A percentile compares a stretch with the other conserved stretches of the same genome.
Evolutionary conservation across 257 asterid species (phyloP).

Genomic region (Solanum ossicruentum): DNA sequence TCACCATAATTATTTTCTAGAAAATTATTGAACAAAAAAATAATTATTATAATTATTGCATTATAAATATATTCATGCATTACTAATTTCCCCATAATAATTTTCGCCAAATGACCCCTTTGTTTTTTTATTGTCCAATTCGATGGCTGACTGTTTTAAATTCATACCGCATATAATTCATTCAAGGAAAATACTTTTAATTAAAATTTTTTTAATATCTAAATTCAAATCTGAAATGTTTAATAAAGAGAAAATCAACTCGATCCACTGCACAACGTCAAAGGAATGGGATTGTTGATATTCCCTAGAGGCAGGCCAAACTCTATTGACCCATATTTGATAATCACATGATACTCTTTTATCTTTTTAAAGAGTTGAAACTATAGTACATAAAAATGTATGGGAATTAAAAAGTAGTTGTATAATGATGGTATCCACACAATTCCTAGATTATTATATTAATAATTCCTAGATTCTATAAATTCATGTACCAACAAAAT

Average conservation of each 20-base stretch:
- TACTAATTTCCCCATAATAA: background rate
- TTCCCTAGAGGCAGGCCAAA: background rate
- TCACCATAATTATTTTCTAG: too few species aligned
- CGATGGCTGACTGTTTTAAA: too few species aligned
- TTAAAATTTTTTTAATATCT: too few species aligned
- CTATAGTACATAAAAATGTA: background rate
- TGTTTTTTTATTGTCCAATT: too few species aligned
- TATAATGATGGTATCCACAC: background rate
- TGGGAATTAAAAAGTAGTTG: background rate
- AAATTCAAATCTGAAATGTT: too few species aligned
- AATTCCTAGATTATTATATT: background rate
- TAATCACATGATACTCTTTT: background rate
- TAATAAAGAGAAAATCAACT: too few species aligned
- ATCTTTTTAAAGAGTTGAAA: background rate
- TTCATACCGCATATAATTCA: too few species aligned
- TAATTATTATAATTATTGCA: too few species aligned
- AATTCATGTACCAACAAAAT: background rate
- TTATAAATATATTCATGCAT: background rate
- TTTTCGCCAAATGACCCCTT: background rate
- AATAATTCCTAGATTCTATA: background rate
- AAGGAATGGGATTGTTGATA: too few species aligned
- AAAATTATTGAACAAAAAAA: too few species aligned
- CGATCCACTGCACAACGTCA: too few species aligned
- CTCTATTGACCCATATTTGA: background rate
- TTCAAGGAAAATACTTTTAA: fast-evolving